Evolutionary conservation across 2,329 filamentous ascomycete species (phyloP).

Genomic region (Exophiala bonariae): DNA sequence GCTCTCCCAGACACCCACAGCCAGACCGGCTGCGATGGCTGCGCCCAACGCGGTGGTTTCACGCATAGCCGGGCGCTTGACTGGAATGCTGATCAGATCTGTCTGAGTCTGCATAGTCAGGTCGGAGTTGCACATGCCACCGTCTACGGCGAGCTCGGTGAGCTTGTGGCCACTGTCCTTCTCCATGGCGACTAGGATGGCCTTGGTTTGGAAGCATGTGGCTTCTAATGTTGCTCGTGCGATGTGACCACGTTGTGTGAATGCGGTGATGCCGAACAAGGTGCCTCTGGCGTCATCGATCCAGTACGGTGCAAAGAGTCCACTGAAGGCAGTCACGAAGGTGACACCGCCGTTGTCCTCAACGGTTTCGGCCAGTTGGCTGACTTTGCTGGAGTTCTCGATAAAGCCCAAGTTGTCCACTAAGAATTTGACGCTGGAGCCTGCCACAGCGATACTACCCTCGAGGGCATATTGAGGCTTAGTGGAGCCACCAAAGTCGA

Average conservation of each 20-base stretch:
- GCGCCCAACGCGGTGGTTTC: constrained; percentile 88
- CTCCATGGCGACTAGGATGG: constrained; percentile 89
- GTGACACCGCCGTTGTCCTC: constrained; percentile 79
- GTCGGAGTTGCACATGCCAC: constrained; percentile 85
- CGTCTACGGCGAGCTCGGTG: constrained; percentile 76
- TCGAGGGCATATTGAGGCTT: constrained; percentile 78
- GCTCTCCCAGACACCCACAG: constrained; percentile 73
- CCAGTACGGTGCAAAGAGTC: constrained; percentile 91
- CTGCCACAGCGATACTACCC: constrained; percentile 79
- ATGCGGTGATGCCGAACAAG: constrained; percentile 81
- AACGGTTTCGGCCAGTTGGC: constrained; percentile 63
- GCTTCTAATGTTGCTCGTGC: constrained; percentile 87
- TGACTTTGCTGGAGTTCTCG: constrained; percentile 62
- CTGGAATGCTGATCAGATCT: constrained; percentile 78
- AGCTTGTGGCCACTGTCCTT: constrained; percentile 77
- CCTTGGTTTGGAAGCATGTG: constrained; percentile 89
- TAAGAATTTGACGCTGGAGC: constrained; percentile 75
- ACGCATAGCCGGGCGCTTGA: constrained; percentile 82
- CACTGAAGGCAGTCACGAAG: constrained; percentile 87
- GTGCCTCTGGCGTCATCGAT: constrained; percentile 90
- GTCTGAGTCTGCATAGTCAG: constrained; percentile 86
- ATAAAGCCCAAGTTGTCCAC: constrained; percentile 67
- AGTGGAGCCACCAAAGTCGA: constrained; percentile 70
- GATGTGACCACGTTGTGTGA: constrained; percentile 82
- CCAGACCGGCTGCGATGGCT: constrained; percentile 85